Percentiles rank a stretch among this genome's conserved stretches.
These are phyloP conservation scores for Kwoniella sp. DNA, from an alignment of 768 basidiomycete species.

Conservation along the genomic window DNA sequence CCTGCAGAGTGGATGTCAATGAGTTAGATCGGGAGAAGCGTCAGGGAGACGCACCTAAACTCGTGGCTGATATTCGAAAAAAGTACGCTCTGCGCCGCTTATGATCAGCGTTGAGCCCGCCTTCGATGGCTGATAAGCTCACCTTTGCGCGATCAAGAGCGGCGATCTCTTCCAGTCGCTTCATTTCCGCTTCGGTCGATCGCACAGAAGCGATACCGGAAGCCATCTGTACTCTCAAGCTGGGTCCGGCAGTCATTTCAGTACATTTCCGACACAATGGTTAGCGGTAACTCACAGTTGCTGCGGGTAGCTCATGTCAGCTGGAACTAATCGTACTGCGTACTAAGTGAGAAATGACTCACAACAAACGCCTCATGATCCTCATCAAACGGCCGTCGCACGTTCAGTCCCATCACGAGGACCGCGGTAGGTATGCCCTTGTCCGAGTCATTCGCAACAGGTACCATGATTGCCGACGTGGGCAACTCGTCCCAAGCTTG, in stretches of 20 bases:
- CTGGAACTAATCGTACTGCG: neutral
- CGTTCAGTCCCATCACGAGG: slow-evolving; percentile 34
- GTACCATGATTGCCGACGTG: slow-evolving; percentile 30
- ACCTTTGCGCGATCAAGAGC: slow-evolving; percentile 37
- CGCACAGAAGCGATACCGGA: slow-evolving; percentile 36
- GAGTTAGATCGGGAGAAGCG: neutral
- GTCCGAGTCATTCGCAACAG: slow-evolving; percentile 39
- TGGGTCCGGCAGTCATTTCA: no score
- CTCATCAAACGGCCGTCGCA: slow-evolving; percentile 39
- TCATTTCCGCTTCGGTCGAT: slow-evolving; percentile 35
- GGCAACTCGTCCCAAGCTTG: slow-evolving; percentile 43
- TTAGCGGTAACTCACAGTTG: slow-evolving; percentile 16
- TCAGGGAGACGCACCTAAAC: slow-evolving; percentile 6
- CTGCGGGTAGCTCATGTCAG: neutral
- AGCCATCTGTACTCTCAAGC: slow-evolving; percentile 31
- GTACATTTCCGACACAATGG: no score
- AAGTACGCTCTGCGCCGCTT: slow-evolving; percentile 16
- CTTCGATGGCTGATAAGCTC: neutral
- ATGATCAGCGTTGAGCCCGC: neutral
- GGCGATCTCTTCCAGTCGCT: slow-evolving; percentile 34
- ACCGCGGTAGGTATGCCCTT: slow-evolving; percentile 35
- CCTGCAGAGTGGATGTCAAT: neutral
- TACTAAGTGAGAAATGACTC: slow-evolving; percentile 1
- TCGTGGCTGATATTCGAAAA: slow-evolving; percentile 33
- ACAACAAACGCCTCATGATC: slow-evolving; percentile 39